Conservation (phyloP, 805 yeast genomes). For the Candida montana region DNA sequence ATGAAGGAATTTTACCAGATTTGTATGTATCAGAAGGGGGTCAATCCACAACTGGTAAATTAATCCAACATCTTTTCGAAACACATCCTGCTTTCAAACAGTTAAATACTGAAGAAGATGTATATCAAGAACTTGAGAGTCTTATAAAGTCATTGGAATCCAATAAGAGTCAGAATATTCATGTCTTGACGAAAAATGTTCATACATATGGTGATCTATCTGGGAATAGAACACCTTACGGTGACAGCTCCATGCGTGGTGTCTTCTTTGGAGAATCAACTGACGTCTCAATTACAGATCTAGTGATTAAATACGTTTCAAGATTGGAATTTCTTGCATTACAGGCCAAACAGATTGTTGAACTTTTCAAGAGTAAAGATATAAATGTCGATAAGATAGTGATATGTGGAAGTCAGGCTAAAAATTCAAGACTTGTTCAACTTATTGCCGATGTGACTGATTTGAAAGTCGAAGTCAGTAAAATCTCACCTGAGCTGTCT, state of each 20-base stretch:
- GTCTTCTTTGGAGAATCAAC: constrained; percentile 42
- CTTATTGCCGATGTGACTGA: constrained; percentile 26
- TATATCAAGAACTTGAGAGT: constrained; percentile 23
- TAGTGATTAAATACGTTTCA: constrained; percentile 40
- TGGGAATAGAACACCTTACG: constrained; percentile 56
- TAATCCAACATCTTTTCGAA: constrained; percentile 42
- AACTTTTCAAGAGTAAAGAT: constrained; percentile 23
- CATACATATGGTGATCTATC: constrained; percentile 50
- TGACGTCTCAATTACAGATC: constrained; percentile 28
- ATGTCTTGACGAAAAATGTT: constrained; percentile 30
- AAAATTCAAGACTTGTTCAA: constrained; percentile 36
- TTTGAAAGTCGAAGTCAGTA: constrained; percentile 18
- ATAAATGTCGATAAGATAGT: constrained; percentile 27
- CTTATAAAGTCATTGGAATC: too few species aligned
- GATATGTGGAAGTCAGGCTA: constrained; percentile 52
- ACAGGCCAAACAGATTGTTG: constrained; percentile 40
- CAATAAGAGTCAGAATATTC: constrained; percentile 21
- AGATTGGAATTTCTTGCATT: constrained; percentile 47
- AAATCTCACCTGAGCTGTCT: constrained; percentile 17
- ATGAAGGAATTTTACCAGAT: constrained; percentile 30
- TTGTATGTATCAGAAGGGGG: constrained; percentile 47
- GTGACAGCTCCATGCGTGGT: constrained; percentile 45
- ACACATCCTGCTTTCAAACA: constrained; percentile 32
- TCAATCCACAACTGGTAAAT: constrained; percentile 52
- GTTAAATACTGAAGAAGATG: constrained; percentile 6